Evolutionary conservation across 2,329 filamentous ascomycete species (phyloP).

Genomic region (Neonectria magnoliae): DNA sequence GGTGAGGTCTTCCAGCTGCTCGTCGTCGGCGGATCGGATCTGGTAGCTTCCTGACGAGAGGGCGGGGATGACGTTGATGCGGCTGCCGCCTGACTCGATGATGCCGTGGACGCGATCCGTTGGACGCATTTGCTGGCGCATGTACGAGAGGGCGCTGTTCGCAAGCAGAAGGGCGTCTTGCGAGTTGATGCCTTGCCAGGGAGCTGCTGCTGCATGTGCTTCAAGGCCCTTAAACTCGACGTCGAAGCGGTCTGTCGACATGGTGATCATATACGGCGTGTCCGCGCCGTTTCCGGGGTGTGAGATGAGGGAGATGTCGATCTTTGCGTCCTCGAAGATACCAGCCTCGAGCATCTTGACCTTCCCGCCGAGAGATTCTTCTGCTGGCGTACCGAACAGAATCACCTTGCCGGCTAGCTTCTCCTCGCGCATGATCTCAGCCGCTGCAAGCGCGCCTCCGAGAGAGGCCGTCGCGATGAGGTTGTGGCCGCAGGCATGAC

Average conservation of each 20-base stretch:
- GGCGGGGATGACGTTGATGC: constrained; percentile 38
- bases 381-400: constrained; percentile 35
- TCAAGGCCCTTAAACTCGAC: constrained; percentile 28
- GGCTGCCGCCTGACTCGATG: constrained; percentile 28
- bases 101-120: constrained; percentile 35
- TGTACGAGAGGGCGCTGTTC: constrained; percentile 29
- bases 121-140: constrained; percentile 34
- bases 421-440: constrained; percentile 32
- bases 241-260: constrained; percentile 32
- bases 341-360: constrained; percentile 36
- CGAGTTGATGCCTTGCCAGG: constrained; percentile 35
- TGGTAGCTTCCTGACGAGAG: constrained; percentile 69
- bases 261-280: constrained; percentile 29
- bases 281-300: constrained; percentile 29
- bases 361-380: constrained; percentile 32
- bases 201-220: constrained; percentile 31
- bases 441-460: constrained; percentile 26
- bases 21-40: constrained; percentile 60
- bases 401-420: constrained; percentile 33
- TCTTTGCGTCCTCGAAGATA: constrained; percentile 30
- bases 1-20: constrained; percentile 33
- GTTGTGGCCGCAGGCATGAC: constrained; percentile 38
- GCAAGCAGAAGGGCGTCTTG: constrained; percentile 36
- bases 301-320: constrained; percentile 37
- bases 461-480: constrained; percentile 35